These are phyloP conservation scores for Chlorella sorokiniana DNA, from an alignment of 139 green algal genomes.

Conservation along the genomic window DNA sequence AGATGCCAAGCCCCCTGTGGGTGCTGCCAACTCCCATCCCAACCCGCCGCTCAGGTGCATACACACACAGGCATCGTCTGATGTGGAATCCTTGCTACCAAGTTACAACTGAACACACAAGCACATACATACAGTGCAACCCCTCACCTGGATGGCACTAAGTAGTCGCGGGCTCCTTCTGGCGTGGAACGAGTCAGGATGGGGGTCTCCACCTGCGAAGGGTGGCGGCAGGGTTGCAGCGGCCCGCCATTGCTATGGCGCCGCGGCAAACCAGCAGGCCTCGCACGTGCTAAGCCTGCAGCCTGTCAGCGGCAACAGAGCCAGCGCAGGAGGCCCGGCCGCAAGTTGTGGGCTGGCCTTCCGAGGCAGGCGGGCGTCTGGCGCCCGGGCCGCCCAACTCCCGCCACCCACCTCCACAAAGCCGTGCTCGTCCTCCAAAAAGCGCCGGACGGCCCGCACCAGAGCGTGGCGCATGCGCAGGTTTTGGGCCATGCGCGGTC, in stretches of 20 bases:
- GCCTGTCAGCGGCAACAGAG: no score
- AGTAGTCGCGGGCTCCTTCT: constrained; percentile 96
- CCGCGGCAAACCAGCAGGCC: no score
- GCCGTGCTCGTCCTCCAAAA: constrained; percentile 65
- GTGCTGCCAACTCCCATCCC: background rate
- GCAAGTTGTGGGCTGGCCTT: no score
- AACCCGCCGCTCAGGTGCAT: no score
- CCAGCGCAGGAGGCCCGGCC: no score
- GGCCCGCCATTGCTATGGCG: no score
- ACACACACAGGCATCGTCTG: no score
- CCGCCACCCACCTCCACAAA: constrained; percentile 29
- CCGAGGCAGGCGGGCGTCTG: no score
- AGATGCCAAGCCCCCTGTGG: no score
- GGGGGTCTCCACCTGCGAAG: constrained; percentile 95
- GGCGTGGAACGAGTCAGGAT: constrained; percentile 94
- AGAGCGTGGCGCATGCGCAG: constrained; percentile 87
- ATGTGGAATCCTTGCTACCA: no score
- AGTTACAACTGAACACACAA: background rate
- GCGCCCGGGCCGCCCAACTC: no score
- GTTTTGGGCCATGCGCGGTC: constrained; percentile 86
- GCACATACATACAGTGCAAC: background rate
- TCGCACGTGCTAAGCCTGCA: no score
- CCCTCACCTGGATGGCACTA: constrained; percentile 78
- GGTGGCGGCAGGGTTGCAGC: constrained; percentile 39
- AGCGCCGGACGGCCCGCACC: constrained; percentile 72